Evolutionary conservation across 768 basidiomycete genomes (phyloP), one percentile per base, ranked within the genome.

Genomic region (Phylloporus scabripes): DNA sequence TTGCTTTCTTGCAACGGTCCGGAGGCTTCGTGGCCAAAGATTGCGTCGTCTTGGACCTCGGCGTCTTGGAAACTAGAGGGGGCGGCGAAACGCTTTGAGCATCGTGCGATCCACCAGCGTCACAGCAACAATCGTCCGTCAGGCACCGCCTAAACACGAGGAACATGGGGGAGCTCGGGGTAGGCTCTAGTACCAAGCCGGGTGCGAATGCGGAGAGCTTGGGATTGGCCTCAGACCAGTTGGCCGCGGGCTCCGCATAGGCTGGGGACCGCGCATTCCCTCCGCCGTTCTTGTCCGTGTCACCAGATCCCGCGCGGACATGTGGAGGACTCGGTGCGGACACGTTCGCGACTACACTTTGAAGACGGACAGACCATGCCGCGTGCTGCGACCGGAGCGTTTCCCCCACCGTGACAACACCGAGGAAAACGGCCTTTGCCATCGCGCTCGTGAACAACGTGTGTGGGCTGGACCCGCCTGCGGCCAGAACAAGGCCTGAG

Each of bases 351-450:
- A 60, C 18, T 15, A 51, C 46, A 9, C 5, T 46, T 1, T 43
- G 52, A 40, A 60, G 55, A 31, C 52, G 59, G 12, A 28, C 38
- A 31, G 46, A 42, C 59, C 59, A 60, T 0, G 23, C 15, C 18
- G 33, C 42, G 20, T 60, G 55, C 6, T 52, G 52, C 7, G 36
- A 42, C 21, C 50, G 59, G 17, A 60, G 59, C 17, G 34, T 11
- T 7, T 60, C 52, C 5, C 59, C 59, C n/a, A 21, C 34, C 36
- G 48, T 29, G 15, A 49, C 36, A 36, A 54, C 31, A 24, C 42
- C 36, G 36, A 52, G 6, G 32, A 60, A 44, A 0, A 50, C 1
- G 4, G 32, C 3, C 48, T 50, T 60, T 29, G 59, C 52, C 10
- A 52, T 12, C 1, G 17, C n/a, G 32, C 29, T 58, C 33, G n/a